Conservation (phyloP, 1,284 basidiomycete species). For the Ganoderma resinaceum region DNA sequence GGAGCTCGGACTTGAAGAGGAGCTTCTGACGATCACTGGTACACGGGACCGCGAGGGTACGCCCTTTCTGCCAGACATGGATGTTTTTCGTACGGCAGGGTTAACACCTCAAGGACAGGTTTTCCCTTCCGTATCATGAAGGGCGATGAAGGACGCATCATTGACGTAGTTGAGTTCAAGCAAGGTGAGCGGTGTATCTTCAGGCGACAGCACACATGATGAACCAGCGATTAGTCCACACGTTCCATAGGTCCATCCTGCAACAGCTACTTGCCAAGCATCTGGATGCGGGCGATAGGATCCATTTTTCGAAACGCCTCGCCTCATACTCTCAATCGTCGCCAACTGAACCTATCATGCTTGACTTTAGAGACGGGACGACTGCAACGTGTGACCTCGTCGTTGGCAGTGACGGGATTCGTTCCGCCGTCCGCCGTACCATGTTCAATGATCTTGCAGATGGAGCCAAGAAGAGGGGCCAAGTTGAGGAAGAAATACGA, state of each 20-base stretch:
- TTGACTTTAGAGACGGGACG: conserved; percentile 57
- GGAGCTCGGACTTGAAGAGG: conserved; percentile 34
- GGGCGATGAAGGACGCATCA: neutral
- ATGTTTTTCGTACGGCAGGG: too few relatives aligned
- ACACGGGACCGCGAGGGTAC: neutral
- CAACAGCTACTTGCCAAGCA: conserved; percentile 1
- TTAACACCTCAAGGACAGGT: too few relatives aligned
- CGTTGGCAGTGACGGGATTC: conserved; percentile 58
- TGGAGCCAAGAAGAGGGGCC: conserved; percentile 24
- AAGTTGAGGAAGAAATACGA: conserved; percentile 8
- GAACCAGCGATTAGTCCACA: neutral
- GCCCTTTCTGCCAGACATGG: too few relatives aligned
- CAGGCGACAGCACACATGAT: neutral
- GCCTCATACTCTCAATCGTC: conserved; percentile 48
- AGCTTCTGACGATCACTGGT: conserved; percentile 18
- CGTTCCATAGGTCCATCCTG: conserved; percentile 1
- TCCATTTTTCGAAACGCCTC: conserved; percentile 56
- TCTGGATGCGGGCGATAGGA: neutral
- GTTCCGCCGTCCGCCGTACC: conserved; percentile 45
- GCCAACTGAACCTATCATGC: conserved; percentile 37
- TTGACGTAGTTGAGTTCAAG: neutral
- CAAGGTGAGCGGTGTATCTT: neutral
- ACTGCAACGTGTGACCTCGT: conserved; percentile 56
- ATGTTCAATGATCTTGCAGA: conserved; percentile 27
- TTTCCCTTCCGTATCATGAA: neutral